Conservation (phyloP, 106 monocot genomes). For the Acanthochlamys bracteata region DNA sequence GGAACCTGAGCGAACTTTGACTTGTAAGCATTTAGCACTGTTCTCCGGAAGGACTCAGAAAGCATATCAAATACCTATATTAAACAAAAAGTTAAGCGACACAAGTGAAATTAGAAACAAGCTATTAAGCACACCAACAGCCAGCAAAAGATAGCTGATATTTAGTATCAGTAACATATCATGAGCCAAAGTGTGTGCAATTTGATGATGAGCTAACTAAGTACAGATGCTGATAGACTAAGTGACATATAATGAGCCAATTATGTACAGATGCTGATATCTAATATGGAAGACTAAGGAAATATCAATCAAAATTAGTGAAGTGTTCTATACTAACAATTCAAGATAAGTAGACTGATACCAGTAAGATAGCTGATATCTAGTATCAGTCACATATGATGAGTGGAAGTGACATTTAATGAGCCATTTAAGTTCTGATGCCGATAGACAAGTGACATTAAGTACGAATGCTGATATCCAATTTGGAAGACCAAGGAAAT, state of each 20-base stretch:
- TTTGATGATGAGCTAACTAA: background rate
- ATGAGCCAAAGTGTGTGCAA: background rate
- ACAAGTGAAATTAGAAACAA: background rate
- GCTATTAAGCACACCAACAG: background rate
- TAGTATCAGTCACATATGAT: background rate
- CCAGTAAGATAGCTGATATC: background rate
- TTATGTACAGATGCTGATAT: too few species aligned
- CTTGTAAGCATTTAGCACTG: slow-evolving; percentile 79
- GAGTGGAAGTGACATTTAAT: background rate
- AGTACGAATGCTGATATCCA: background rate
- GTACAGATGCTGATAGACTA: background rate
- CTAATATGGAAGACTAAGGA: too few species aligned
- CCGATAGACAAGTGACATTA: background rate
- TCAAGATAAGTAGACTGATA: too few species aligned
- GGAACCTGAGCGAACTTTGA: slow-evolving; percentile 88
- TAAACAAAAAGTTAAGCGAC: slow-evolving; percentile 6
- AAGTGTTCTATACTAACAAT: too few species aligned
- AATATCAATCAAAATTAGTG: too few species aligned
- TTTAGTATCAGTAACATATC: background rate
- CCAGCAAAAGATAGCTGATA: background rate
- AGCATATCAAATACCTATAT: slow-evolving; percentile 69
- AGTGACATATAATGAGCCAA: too few species aligned
- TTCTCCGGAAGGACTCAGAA: slow-evolving; percentile 47
- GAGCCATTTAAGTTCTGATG: background rate
- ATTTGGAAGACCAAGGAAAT: background rate